phyloP scores from a whole-genome alignment of 495 filamentous ascomycete genomes.

The Paragyromitra xinjiangensis region DNA sequence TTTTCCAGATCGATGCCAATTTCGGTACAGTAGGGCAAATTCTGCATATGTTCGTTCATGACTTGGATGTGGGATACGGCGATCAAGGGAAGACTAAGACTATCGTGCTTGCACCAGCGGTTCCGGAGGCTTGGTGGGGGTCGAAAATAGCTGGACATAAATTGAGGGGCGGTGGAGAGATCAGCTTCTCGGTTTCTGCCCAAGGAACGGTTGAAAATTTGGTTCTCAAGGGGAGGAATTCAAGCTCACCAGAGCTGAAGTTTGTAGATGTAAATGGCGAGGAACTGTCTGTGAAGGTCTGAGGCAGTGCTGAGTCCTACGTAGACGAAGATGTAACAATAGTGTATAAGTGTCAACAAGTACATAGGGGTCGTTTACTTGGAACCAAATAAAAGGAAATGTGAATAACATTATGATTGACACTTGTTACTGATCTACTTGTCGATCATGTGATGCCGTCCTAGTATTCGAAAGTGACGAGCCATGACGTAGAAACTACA shows the following conservation, averaged over 20 bases:
- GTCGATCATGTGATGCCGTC: slow-evolving; percentile 32
- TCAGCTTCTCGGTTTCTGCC: slow-evolving; percentile 61
- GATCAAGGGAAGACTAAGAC: slow-evolving; percentile 32
- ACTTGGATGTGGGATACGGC: slow-evolving; percentile 57
- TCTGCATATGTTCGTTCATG: slow-evolving; percentile 62
- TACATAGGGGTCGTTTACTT: neutral
- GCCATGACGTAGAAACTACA: slow-evolving; percentile 28
- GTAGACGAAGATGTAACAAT: neutral
- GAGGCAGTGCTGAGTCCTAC: neutral
- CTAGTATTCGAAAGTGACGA: slow-evolving; percentile 26
- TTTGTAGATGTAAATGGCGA: slow-evolving; percentile 34
- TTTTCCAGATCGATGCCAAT: slow-evolving; percentile 68
- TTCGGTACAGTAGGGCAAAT: slow-evolving; percentile 64
- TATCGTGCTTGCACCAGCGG: slow-evolving; percentile 62
- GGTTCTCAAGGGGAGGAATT: slow-evolving; percentile 45
- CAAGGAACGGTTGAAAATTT: slow-evolving; percentile 54
- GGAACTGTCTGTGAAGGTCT: slow-evolving; percentile 19
- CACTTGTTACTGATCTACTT: neutral
- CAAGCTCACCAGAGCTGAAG: slow-evolving; percentile 9
- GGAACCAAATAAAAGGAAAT: neutral
- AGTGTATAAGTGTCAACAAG: neutral
- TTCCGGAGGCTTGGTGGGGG: slow-evolving; percentile 60
- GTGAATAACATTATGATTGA: neutral
- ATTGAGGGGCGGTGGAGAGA: slow-evolving; percentile 60
- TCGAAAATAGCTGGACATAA: slow-evolving; percentile 59